Base-by-base conservation (phyloP, 768 basidiomycete species). In the Mycena crocata region DNA sequence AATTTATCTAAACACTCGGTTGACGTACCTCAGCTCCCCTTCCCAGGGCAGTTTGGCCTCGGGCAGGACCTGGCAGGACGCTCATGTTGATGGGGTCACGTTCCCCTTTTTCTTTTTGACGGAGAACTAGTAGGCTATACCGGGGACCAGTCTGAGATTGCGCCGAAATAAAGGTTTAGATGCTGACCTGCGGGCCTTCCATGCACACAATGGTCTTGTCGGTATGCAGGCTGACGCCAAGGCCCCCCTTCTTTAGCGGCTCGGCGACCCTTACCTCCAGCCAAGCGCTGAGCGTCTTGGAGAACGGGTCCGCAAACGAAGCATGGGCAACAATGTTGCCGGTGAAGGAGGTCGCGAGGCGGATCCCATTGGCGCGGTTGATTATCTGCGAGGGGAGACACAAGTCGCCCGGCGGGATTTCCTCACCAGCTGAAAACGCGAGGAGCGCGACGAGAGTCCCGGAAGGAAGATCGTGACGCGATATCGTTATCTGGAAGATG, bases 21-120 rank as follows among this genome's bases (percentile, higher is more conserved):
- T 23, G 26, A 79, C 85, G 56, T 60, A 96, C 95, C 91, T 91
- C 13, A 99, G 77, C 80, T 99, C 97, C 1, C 95, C 96, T 81
- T 99, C 96, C n/a, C 96, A 82, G 1, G 97, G 96, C 35, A 98
- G 84, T 83, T 99, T 99, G 17, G 96, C 90, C 81, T 99, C 97
- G 3, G 97, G 97, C 31, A 98, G 80, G 45, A 93, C 93, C 97
- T 3, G 97, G 97, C 31, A 98, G 80, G 45, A 93, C 93, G 64
- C 93, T 96, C 97, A 99, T 99, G 79, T 98, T 95, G 80, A 96
- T 96, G 72, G 96, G 79, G 77, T 97, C 94, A 6, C 89, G 93
- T 12, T 28, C 45, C 52, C 52, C 31, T 12, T 95, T 85, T 99
- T 97, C 15, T 96, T 97, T 30, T 97, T 83, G 13, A 97, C 99